Percentiles rank a stretch among this genome's conserved stretches.
Conservation (phyloP, 331 rosid genomes). For the Pyracantha coccinea region DNA sequence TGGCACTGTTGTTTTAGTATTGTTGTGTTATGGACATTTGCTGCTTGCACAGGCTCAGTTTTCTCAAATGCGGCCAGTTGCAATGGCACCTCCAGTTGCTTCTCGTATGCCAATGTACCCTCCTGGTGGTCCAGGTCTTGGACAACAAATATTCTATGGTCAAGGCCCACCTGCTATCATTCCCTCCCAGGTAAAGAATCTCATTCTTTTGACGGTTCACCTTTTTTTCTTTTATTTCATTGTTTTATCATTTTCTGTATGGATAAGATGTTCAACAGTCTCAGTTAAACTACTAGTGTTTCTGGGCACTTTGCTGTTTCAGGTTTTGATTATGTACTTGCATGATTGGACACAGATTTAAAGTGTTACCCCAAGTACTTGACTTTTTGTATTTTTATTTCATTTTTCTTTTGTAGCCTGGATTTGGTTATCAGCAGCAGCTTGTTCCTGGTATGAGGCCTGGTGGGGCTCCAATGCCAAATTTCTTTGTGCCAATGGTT, state of each 20-base stretch:
- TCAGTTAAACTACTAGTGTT: background rate
- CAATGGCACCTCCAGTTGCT: conserved; percentile 77
- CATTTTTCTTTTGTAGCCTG: conserved; percentile 48
- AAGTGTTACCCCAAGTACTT: background rate
- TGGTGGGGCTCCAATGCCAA: conserved; percentile 89
- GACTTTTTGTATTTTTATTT: background rate
- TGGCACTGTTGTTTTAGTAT: background rate
- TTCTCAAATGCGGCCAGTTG: conserved; percentile 86
- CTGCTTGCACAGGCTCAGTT: conserved; percentile 68
- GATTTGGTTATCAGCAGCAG: conserved; percentile 97
- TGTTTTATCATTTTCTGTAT: background rate
- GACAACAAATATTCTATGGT: conserved; percentile 92
- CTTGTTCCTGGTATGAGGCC: conserved; percentile 99
- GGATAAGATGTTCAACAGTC: background rate
- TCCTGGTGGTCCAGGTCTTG: conserved; percentile 90
- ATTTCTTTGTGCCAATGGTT: conserved; percentile 95
- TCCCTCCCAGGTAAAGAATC: conserved; percentile 72
- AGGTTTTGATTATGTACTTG: background rate
- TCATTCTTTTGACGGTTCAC: background rate
- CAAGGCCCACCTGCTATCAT: conserved; percentile 93
- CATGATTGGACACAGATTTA: background rate
- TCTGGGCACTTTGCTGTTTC: background rate
- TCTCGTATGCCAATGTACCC: conserved; percentile 95
- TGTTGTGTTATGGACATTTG: conserved; percentile 2
- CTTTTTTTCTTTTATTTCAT: background rate